These are phyloP conservation scores for Pythium coloratum DNA, from an alignment of 352 stramenopile genomes.

Conservation along the genomic window DNA sequence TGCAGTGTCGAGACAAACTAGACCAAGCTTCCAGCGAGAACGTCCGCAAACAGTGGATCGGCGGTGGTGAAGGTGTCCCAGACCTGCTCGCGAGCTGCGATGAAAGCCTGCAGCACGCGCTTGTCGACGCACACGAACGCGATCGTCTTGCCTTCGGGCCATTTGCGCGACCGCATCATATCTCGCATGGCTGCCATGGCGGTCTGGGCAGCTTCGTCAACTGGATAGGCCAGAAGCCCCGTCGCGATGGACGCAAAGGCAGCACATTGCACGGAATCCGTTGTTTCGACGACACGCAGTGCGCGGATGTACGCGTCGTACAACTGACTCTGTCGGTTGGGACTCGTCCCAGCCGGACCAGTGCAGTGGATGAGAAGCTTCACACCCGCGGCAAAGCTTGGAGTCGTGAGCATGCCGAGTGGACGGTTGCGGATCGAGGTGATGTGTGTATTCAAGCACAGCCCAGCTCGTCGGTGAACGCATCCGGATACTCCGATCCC, in stretches of 20 bases:
- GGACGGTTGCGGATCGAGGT: neutral
- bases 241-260: conserved; percentile 64
- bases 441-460: conserved; percentile 24
- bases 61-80: conserved; percentile 14
- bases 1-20: too few relatives aligned
- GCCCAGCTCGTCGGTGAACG: conserved; percentile 53
- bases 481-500: conserved; percentile 39
- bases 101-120: conserved; percentile 37
- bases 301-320: conserved; percentile 61
- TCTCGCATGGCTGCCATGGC: conserved; percentile 46
- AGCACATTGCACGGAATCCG: conserved; percentile 34
- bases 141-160: conserved; percentile 33
- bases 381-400: conserved; percentile 42
- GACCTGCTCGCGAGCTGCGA: conserved; percentile 9
- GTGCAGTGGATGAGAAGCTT: conserved; percentile 63
- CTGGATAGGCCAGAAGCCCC: conserved; percentile 35
- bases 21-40: neutral
- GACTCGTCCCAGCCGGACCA: conserved; percentile 22
- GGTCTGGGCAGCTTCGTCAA: conserved; percentile 36
- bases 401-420: conserved; percentile 35
- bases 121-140: conserved; percentile 58
- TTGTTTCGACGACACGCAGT: conserved; percentile 31
- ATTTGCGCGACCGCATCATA: conserved; percentile 36
- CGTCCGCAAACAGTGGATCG: neutral
- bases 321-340: conserved; percentile 26